Percentiles rank a stretch among this genome's conserved stretches.
Conservation (phyloP, 1,284 basidiomycete genomes). For the Neotropicomus parvogracilis region DNA sequence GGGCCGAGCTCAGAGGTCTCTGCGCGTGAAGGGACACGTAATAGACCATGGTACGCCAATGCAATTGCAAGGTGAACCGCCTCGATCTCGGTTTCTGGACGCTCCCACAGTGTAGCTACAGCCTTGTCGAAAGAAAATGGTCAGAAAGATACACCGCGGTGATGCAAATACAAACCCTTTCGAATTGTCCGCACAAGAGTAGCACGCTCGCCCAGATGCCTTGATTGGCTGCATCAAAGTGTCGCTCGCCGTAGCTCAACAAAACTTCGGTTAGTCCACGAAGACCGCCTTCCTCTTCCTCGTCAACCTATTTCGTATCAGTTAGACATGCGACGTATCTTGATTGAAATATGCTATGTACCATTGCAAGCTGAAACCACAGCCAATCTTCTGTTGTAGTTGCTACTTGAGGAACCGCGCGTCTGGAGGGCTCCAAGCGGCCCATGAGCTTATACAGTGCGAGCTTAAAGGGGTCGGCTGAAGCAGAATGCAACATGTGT, state of each 20-base stretch:
- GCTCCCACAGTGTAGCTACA: slow-evolving; percentile 86
- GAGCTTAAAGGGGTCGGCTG: slow-evolving; percentile 91
- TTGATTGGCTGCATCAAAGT: slow-evolving; percentile 75
- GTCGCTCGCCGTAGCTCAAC: slow-evolving; percentile 83
- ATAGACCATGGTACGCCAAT: slow-evolving; percentile 89
- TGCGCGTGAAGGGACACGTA: slow-evolving; percentile 76
- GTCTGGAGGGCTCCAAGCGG: slow-evolving; percentile 80
- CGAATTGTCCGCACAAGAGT: slow-evolving; percentile 92
- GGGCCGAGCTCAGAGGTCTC: slow-evolving; percentile 81
- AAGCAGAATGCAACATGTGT: slow-evolving; percentile 83
- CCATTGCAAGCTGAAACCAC: slow-evolving; percentile 95
- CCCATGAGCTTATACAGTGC: slow-evolving; percentile 96
- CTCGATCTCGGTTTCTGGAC: slow-evolving; percentile 86
- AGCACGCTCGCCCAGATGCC: slow-evolving; percentile 90
- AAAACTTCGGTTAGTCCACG: slow-evolving; percentile 79
- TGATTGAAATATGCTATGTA: slow-evolving; percentile 19
- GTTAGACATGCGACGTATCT: background rate
- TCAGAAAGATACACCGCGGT: background rate
- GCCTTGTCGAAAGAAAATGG: slow-evolving; percentile 31
- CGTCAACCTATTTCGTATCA: slow-evolving; percentile 52
- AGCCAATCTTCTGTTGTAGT: slow-evolving; percentile 97
- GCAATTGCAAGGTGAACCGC: slow-evolving; percentile 94
- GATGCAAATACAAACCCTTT: slow-evolving; percentile 56
- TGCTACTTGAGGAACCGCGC: slow-evolving; percentile 83
- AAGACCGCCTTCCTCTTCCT: slow-evolving; percentile 77